These are phyloP conservation scores for Atkinsonella hypoxylon DNA, from an alignment of 2,329 filamentous ascomycete species.

Conservation along the genomic window DNA sequence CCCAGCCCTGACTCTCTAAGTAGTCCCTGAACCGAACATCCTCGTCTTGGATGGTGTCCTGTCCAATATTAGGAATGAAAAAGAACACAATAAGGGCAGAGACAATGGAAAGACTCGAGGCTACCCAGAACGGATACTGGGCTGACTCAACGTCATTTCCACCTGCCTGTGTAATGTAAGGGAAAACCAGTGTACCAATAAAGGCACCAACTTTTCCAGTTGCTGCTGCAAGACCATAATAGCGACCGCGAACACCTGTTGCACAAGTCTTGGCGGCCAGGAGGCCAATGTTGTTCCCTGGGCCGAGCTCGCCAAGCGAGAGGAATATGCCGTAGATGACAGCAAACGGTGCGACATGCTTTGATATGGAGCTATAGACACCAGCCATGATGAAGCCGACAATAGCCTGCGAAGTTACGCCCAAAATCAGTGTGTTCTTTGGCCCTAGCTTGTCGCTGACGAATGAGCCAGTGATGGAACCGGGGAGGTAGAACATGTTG, in stretches of 20 bases:
- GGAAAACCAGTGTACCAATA: slow-evolving; percentile 73
- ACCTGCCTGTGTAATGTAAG: slow-evolving; percentile 15
- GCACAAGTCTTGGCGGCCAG: slow-evolving; percentile 79
- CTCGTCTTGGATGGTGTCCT: slow-evolving; percentile 74
- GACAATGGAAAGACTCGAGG: slow-evolving; percentile 62
- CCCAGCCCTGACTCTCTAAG: slow-evolving; percentile 62
- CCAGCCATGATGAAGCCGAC: slow-evolving; percentile 85
- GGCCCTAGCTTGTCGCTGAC: slow-evolving; percentile 70
- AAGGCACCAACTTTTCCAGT: slow-evolving; percentile 72
- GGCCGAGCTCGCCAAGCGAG: slow-evolving; percentile 46
- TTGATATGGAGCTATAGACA: slow-evolving; percentile 56
- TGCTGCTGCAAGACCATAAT: slow-evolving; percentile 61
- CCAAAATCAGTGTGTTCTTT: slow-evolving; percentile 57
- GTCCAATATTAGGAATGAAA: slow-evolving; percentile 60
- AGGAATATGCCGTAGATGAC: slow-evolving; percentile 26
- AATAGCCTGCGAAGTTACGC: slow-evolving; percentile 59
- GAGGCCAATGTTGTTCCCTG: slow-evolving; percentile 84
- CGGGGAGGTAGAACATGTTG: slow-evolving; percentile 81
- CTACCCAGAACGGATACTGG: slow-evolving; percentile 79
- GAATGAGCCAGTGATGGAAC: slow-evolving; percentile 65
- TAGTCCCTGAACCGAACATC: slow-evolving; percentile 65
- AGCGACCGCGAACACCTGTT: slow-evolving; percentile 69
- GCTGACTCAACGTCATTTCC: too few relatives aligned
- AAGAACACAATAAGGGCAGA: slow-evolving; percentile 48
- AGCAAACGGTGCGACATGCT: slow-evolving; percentile 26